Base-by-base conservation (phyloP, 352 stramenopile species). In the Pythium rishiriense region DNA sequence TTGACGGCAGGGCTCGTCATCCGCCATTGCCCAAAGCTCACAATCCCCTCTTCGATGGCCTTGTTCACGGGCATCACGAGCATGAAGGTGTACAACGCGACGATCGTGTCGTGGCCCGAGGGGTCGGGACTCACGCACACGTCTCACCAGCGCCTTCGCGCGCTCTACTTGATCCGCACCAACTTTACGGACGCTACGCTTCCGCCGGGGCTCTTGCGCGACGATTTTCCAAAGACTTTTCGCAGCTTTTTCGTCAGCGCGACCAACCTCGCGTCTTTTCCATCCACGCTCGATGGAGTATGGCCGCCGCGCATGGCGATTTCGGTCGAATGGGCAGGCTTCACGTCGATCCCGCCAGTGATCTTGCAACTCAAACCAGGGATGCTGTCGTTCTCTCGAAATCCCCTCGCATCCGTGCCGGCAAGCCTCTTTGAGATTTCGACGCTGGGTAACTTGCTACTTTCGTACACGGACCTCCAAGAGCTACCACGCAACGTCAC, bases 51-150 rank as follows among this genome's bases (percentile, higher is more conserved):
- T 0, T 1, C 25, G 4, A n/a, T 65, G 14, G 22, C 45, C 2
- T n/a, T 37, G 17, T 50, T 45, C 26, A 24, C n/a, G 0, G 7
- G 31, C 7, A 5, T 52, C 7, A 45, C 21, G 3, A 53, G 29
- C 29, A 26, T 65, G 17, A 65, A 65, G 26, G 26, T 57, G 6
- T 65, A 65, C 58, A 65, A 65, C 39, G 47, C 47, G 24, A 52
- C 58, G 0, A 52, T 58, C 12, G 4, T 26, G 1, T 24, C 33
- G 22, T 65, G 48, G 58, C 24, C 48, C 5, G 48, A 42, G 19
- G 14, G 10, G 1, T 17, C 35, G 0, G 47, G 26, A n/a, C 2
- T 65, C 35, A 58, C 47, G 4, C 14, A 22, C 3, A 42, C 24
- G 7, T 0, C 35, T n/a, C 58, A 65, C 41, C 1, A 2, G 3